A percentile compares a stretch with the other conserved stretches of the same genome.
Evolutionary conservation across 2,329 filamentous ascomycete genomes (phyloP).

Genomic region (Tolypocladium guangdongense): DNA sequence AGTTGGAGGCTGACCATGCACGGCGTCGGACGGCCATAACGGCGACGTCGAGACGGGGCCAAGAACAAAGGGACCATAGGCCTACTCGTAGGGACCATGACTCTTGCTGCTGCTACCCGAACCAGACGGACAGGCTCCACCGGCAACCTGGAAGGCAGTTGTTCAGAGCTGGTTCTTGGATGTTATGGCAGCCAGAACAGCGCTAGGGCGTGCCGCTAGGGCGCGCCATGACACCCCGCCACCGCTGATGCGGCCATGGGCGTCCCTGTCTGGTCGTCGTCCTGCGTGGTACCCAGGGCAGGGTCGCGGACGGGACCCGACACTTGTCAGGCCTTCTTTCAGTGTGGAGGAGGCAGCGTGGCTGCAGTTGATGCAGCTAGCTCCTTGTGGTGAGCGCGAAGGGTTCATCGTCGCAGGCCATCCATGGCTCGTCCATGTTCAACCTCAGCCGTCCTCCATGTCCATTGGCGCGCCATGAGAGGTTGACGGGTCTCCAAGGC

Average conservation of each 20-base stretch:
- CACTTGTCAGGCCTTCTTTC: not conserved
- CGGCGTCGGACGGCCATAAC: conserved; percentile 1
- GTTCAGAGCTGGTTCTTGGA: not conserved
- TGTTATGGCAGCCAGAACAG: not conserved
- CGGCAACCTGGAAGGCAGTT: conserved; percentile 1
- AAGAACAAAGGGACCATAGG: too few species aligned
- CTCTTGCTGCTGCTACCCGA: not conserved
- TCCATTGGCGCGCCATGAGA: not conserved
- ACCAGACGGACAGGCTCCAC: conserved; percentile 1
- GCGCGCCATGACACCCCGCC: conserved; percentile 2
- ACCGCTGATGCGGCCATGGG: conserved; percentile 1
- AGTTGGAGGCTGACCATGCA: not conserved
- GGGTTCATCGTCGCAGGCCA: not conserved
- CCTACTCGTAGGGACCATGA: conserved; percentile 3
- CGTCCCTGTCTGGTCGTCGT: not conserved
- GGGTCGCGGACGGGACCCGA: not conserved
- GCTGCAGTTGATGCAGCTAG: not conserved
- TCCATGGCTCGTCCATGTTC: not conserved
- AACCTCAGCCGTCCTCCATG: not conserved
- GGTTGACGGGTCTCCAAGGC: not conserved
- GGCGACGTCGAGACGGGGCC: conserved; percentile 2
- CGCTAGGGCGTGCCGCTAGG: conserved; percentile 2
- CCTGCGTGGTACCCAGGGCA: too few species aligned
- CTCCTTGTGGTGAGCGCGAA: not conserved
- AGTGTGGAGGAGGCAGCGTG: not conserved